phyloP scores from a whole-genome alignment of 352 stramenopile genomes.

The Globisporangium perplexum region DNA sequence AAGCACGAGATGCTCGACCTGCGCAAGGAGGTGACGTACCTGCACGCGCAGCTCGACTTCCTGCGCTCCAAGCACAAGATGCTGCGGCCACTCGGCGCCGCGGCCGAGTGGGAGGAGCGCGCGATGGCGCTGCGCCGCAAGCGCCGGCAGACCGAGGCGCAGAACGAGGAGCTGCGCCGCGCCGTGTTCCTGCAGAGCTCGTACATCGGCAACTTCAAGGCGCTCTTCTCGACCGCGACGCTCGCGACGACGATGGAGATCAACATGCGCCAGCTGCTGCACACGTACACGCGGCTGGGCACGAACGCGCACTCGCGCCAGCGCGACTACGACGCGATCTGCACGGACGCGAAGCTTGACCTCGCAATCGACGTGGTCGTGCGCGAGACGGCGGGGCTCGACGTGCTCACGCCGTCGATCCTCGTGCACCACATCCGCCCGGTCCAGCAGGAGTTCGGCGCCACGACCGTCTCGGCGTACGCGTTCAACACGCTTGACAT shows the following conservation, averaged over 20 bases:
- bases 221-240: conserved; percentile 24
- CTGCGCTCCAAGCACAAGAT: conserved; percentile 29
- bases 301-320: conserved; percentile 23
- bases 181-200: conserved; percentile 40
- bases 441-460: conserved; percentile 25
- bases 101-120: conserved; percentile 26
- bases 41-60: conserved; percentile 23
- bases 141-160: conserved; percentile 21
- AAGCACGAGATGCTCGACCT: conserved; percentile 42
- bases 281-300: conserved; percentile 53
- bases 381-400: conserved; percentile 33
- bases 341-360: conserved; percentile 37
- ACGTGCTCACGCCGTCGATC: conserved; percentile 35
- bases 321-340: conserved; percentile 41
- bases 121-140: conserved; percentile 26
- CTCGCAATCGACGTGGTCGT: conserved; percentile 45
- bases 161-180: conserved; percentile 45
- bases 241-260: conserved; percentile 19
- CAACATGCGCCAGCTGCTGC: conserved; percentile 44
- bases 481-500: conserved; percentile 46
- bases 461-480: conserved; percentile 44
- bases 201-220: conserved; percentile 37
- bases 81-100: conserved; percentile 14
- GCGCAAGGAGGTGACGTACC: conserved; percentile 25
- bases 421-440: conserved; percentile 20